These are phyloP conservation scores for Cyclocybe aegerita DNA, from an alignment of 768 basidiomycete genomes.

Conservation along the genomic window DNA sequence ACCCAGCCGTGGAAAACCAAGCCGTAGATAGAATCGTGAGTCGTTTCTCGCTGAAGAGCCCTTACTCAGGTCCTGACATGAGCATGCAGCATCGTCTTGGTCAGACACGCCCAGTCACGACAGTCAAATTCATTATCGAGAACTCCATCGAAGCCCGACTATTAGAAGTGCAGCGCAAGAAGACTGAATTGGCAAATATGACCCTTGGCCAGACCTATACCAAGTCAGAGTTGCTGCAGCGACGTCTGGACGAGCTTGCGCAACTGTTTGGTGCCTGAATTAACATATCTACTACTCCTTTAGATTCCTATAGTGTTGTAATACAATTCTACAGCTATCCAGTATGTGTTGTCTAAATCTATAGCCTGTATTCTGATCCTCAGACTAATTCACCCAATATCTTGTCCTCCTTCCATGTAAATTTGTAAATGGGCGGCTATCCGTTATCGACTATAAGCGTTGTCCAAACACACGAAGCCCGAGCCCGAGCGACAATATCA, in stretches of 20 bases:
- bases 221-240: constrained; percentile 84
- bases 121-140: constrained; percentile 91
- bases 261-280: constrained; percentile 60
- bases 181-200: constrained; percentile 92
- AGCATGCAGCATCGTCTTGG: constrained; percentile 84
- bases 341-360: constrained; percentile 8
- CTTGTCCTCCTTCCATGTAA: constrained; percentile 11
- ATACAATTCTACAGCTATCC: constrained; percentile 13
- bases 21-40: constrained; percentile 96
- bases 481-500: background rate
- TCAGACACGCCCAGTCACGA: constrained; percentile 88
- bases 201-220: constrained; percentile 85
- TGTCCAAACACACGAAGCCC: background rate
- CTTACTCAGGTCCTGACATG: background rate
- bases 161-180: constrained; percentile 92
- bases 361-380: constrained; percentile 7
- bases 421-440: background rate
- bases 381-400: constrained; percentile 9
- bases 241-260: constrained; percentile 85
- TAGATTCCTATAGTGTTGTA: constrained; percentile 18
- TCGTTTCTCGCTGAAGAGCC: constrained; percentile 11
- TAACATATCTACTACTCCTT: constrained; percentile 29
- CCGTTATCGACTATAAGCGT: too few species aligned
- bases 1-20: constrained; percentile 96
- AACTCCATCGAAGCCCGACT: constrained; percentile 92